Evolutionary conservation across 2,329 filamentous ascomycete species (phyloP).

Genomic region (Nakataea oryzae): DNA sequence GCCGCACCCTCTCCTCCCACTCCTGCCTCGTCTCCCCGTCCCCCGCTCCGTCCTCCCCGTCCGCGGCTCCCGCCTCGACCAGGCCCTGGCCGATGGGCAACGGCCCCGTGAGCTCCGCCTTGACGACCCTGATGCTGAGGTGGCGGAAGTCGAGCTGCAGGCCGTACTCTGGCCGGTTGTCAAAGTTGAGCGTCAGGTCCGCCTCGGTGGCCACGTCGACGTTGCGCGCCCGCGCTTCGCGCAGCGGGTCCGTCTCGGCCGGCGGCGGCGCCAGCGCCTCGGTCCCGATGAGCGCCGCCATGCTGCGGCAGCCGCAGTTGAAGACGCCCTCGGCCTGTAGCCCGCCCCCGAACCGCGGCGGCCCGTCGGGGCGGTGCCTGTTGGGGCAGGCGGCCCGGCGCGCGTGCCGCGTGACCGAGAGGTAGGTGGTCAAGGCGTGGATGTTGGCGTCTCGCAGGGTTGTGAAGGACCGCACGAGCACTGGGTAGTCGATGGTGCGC

Average conservation of each 20-base stretch:
- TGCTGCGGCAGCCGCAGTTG: neutral
- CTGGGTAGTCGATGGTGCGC: neutral
- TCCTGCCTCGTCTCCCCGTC: neutral
- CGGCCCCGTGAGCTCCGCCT: neutral
- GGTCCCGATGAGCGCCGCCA: neutral
- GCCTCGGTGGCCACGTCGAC: neutral
- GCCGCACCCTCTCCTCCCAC: neutral
- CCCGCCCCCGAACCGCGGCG: neutral
- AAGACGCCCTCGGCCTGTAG: neutral
- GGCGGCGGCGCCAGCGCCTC: neutral
- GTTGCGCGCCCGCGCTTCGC: neutral
- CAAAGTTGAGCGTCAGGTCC: neutral
- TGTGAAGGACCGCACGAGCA: conserved; percentile 7
- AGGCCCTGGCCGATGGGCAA: neutral
- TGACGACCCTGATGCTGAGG: neutral
- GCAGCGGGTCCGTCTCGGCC: neutral
- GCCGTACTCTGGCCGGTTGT: neutral
- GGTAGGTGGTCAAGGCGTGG: conserved; percentile 6
- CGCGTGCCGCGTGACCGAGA: neutral
- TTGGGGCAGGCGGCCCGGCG: neutral
- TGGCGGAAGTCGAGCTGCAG: neutral
- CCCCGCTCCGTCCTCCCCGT: neutral
- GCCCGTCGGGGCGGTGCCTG: neutral
- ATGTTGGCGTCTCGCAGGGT: conserved; percentile 5
- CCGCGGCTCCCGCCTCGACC: neutral